Base-by-base conservation (phyloP, 768 basidiomycete genomes). In the Leccinellum albellum region DNA sequence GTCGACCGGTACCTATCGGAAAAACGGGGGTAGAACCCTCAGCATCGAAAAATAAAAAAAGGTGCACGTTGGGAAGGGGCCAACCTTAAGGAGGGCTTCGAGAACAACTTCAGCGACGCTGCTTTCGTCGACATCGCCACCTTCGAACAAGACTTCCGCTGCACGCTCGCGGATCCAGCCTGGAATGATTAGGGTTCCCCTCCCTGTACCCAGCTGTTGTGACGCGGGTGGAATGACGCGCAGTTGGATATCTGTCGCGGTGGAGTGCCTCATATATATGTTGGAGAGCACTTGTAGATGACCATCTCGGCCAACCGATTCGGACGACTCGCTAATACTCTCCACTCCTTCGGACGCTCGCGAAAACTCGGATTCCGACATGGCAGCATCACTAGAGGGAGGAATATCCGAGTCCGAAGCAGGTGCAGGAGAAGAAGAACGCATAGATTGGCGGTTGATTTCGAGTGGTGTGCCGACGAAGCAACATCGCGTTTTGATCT, bases 131-230 rank as follows among this genome's bases (percentile, higher is more conserved):
- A 92, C 86, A 63, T 94, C 92, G 6, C 91, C 91, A 1, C 87
- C 87, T 67, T 92, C 91, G 60, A 97, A 98, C 10, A 98, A 75
- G 6, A 96, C 81, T 70, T 98, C 97, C 1, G 94, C 86, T 1
- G 89, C 89, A 14, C 95, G 80, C 69, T 98, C 96, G 44, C 96
- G 75, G 40, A 99, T 80, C 97, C 97, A 99, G 3, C n/a, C n/a
- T n/a, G n/a, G n/a, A n/a, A n/a, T n/a, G n/a, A n/a, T n/a, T n/a
- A n/a, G n/a, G n/a, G n/a, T n/a, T n/a, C n/a, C n/a, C n/a, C n/a
- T n/a, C n/a, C n/a, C n/a, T n/a, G n/a, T n/a, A n/a, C n/a, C n/a
- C 13, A 78, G 75, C 62, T 85, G 86, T 64, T 89, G 87, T 13
- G 81, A 76, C 3, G 74, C 67, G 7, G 91, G 88, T 28, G 89